phyloP scores from a whole-genome alignment of 2,329 filamentous ascomycete species.

The Hypoxylon sp. region DNA sequence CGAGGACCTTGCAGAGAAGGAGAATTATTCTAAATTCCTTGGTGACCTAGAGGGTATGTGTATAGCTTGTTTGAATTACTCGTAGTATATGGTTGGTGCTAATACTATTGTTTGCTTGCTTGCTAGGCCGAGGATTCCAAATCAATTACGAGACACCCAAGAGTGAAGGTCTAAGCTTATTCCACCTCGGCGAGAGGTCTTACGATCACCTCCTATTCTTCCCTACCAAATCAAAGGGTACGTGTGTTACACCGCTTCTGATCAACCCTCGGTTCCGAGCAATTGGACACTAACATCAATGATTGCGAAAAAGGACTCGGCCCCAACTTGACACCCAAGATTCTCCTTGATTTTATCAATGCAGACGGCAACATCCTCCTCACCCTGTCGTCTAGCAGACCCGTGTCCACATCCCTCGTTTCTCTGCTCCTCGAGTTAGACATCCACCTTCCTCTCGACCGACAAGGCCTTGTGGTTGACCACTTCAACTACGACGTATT shows the following conservation, averaged over 20 bases:
- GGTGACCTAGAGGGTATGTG: constrained; percentile 73
- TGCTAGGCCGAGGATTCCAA: constrained; percentile 80
- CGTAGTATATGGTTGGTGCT: background rate
- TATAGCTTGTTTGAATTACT: background rate
- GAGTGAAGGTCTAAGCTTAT: constrained; percentile 78
- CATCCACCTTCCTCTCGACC: constrained; percentile 85
- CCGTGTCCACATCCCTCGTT: constrained; percentile 76
- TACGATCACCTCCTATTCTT: constrained; percentile 94
- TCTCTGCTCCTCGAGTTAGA: constrained; percentile 88
- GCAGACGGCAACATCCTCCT: constrained; percentile 90
- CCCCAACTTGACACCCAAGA: constrained; percentile 83
- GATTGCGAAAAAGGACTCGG: constrained; percentile 72
- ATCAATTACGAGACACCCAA: constrained; percentile 86
- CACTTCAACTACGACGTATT: constrained; percentile 91
- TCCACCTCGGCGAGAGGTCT: constrained; percentile 83
- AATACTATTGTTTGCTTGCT: constrained; percentile 21
- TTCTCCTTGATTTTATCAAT: constrained; percentile 91
- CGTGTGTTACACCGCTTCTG: constrained; percentile 21
- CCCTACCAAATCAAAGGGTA: constrained; percentile 89
- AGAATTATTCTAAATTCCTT: constrained; percentile 83
- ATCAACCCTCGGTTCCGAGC: no score
- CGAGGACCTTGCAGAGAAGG: constrained; percentile 83
- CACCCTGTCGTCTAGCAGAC: constrained; percentile 75
- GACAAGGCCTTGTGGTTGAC: constrained; percentile 86
- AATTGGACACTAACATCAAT: background rate